Base-by-base conservation (phyloP, 2,329 filamentous ascomycete species). In the Penicillium sclerotigenum region DNA sequence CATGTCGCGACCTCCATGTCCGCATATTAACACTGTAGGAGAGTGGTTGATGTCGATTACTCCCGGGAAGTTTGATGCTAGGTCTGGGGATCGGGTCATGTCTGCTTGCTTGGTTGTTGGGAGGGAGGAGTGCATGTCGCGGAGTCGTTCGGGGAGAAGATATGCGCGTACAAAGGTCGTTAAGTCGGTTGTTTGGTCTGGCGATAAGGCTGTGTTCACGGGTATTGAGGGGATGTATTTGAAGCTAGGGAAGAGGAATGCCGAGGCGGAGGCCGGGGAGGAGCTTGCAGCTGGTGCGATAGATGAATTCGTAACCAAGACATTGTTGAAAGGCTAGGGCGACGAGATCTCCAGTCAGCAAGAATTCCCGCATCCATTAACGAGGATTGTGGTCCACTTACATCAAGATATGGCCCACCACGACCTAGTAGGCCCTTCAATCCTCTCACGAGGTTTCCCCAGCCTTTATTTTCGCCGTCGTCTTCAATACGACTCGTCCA, bases 401-500 rank as follows among this genome's bases (percentile, higher is more conserved):
- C 88, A 80, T 91, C 85, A 55, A 81, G 82, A 70, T 83, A 89
- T 51, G 76, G 75, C 4, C 88, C 88, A 3, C 85, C 84, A 8
- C 86, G 79, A 3, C 87, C 87, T 59, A 90, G 75, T 34, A 90
- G 70, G 63, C 54, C 52, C 81, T 90, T 93, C 56, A 97, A 72
- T 53, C 89, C 86, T 36, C 87, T 85, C 78, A 83, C 66, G 74
- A 81, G 64, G 28, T 65, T 63, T 8, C 76, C 76, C 75, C 75
- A 79, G 14, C 73, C 74, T 26, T 78, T 71, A 3, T 75, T 71
- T 33, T 74, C 70, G 16, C 87, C 84, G 57, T 95, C 91, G 43
- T 96, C 87, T 70, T 96, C 91, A 59, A 97, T 95, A 55, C 84
- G 83, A 68, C 88, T 92, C 28, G 81, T 79, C 92, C 92, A 97